A percentile compares a stretch with the other conserved stretches of the same genome.
phyloP scores from a whole-genome alignment of 2,329 filamentous ascomycete species.

The Pseudogymnoascus destructans region DNA sequence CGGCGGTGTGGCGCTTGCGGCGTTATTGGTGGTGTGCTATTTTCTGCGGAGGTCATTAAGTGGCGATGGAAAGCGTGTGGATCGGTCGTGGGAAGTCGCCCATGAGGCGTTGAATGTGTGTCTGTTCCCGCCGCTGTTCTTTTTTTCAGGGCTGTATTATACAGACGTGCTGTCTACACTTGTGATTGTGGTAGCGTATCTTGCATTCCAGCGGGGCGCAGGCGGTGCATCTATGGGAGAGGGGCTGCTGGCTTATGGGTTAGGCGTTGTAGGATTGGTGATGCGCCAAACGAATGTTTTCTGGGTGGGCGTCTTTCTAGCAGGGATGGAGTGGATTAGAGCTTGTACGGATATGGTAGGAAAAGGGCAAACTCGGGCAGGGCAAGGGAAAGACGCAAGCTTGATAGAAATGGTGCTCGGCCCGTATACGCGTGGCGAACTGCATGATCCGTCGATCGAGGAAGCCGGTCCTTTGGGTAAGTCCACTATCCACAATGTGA shows the following conservation, averaged over 20 bases:
- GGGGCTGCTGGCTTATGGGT: constrained; percentile 28
- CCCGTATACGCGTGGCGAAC: constrained; percentile 33
- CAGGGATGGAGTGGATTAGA: constrained; percentile 43
- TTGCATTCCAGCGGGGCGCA: constrained; percentile 30
- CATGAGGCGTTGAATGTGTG: constrained; percentile 66
- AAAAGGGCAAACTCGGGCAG: constrained; percentile 11
- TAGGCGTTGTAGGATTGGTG: constrained; percentile 53
- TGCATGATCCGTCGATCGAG: constrained; percentile 41
- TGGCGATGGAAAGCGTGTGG: not conserved
- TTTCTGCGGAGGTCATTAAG: not conserved
- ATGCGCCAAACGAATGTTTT: constrained; percentile 96
- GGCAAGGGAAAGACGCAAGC: constrained; percentile 11
- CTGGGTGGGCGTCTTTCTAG: constrained; percentile 74
- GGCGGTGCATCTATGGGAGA: constrained; percentile 15
- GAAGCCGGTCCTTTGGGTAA: constrained; percentile 39
- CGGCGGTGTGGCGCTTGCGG: not conserved
- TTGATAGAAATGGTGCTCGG: not conserved
- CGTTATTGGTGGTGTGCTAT: not conserved
- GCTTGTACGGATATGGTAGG: constrained; percentile 30
- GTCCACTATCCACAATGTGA: constrained; percentile 13
- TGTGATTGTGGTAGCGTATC: constrained; percentile 58
- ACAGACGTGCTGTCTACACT: constrained; percentile 79
- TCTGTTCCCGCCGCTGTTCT: constrained; percentile 83
- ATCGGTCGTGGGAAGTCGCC: constrained; percentile 3
- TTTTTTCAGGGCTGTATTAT: constrained; percentile 92